Evolutionary conservation across 2,329 filamentous ascomycete genomes (phyloP), one percentile per base, ranked within the genome.

Genomic region (Cladophialophora chaetospira): DNA sequence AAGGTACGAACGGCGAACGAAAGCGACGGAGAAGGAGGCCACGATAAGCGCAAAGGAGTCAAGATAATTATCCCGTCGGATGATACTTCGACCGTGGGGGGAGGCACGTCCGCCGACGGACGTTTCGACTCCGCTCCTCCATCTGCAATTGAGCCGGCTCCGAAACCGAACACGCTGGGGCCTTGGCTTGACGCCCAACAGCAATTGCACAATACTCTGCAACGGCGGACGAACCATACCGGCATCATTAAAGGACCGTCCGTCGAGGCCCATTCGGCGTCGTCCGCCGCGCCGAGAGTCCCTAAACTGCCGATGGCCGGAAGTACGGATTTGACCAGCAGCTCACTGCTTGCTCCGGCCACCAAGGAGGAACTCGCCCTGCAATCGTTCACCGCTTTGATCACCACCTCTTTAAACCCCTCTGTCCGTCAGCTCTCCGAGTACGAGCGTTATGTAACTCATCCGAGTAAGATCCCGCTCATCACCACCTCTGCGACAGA

Each of bases 321-420:
- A 66, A 23, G 61, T 67, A 50, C 55, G 57, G 42, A 64, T 65
- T 60, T 73, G 67, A 73, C 77, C 21, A 85, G 86, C 64, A 75
- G 80, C 40, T 57, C 60, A 23, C 38, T 57, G 15, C 51, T 50
- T 4, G 60, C 58, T 11, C 95, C 67, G 95, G 95, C 73, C 84
- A 88, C 88, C 33, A 88, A 88, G 54, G 88, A 90, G 11, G 91
- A 96, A 70, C 92, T 89, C 87, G 95, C 90, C 0, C 88, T 97
- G 45, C 53, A 63, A 33, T 63, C 63, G 11, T 67, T 67, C 57
- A 88, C 88, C 15, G 88, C 95, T 68, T 87, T 96, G 47, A 88
- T 97, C 42, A 82, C 87, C 51, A 88, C 92, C 70, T 94, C 90
- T 4, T 80, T 97, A 42, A 88, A 96, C 63, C 94, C 94, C 1